These are phyloP conservation scores for Basidioascus undulatus DNA, from an alignment of 768 basidiomycete species.

Conservation along the genomic window DNA sequence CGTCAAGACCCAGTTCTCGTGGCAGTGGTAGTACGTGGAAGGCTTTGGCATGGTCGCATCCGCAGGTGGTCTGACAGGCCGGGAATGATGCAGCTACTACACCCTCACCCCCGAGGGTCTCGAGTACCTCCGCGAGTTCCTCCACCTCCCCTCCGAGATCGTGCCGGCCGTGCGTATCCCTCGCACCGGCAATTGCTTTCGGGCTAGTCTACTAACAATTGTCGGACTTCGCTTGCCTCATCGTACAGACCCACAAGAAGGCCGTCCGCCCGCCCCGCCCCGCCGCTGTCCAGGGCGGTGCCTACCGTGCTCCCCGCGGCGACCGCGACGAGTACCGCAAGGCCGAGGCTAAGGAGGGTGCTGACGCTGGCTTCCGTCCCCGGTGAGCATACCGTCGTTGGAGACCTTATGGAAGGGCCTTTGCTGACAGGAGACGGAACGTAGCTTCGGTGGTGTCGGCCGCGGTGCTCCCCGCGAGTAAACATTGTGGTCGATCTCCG, in stretches of 20 bases:
- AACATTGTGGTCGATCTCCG: too few species aligned
- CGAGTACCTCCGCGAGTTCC: slow-evolving; percentile 88
- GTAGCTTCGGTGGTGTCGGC: slow-evolving; percentile 34
- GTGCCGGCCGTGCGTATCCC: too few species aligned
- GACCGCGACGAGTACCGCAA: slow-evolving; percentile 51
- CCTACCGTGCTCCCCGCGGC: slow-evolving; percentile 64
- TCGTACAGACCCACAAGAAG: slow-evolving; percentile 99
- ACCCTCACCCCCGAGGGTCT: slow-evolving; percentile 88
- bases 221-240: too few species aligned
- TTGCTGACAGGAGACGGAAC: neutral
- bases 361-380: slow-evolving; percentile 69
- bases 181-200: too few species aligned
- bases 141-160: slow-evolving; percentile 84
- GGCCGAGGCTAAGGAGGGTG: slow-evolving; percentile 51
- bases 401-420: neutral
- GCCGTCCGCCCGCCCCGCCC: slow-evolving; percentile 68
- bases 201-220: too few species aligned
- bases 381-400: slow-evolving; percentile 52
- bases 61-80: neutral
- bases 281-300: slow-evolving; percentile 46
- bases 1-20: slow-evolving; percentile 98
- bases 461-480: slow-evolving; percentile 60
- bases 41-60: neutral
- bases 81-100: slow-evolving; percentile 24
- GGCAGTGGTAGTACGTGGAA: slow-evolving; percentile 87